A percentile compares a stretch with the other conserved stretches of the same genome.
Evolutionary conservation across 2,329 filamentous ascomycete genomes (phyloP).

Genomic region (Ilyonectria sp.): DNA sequence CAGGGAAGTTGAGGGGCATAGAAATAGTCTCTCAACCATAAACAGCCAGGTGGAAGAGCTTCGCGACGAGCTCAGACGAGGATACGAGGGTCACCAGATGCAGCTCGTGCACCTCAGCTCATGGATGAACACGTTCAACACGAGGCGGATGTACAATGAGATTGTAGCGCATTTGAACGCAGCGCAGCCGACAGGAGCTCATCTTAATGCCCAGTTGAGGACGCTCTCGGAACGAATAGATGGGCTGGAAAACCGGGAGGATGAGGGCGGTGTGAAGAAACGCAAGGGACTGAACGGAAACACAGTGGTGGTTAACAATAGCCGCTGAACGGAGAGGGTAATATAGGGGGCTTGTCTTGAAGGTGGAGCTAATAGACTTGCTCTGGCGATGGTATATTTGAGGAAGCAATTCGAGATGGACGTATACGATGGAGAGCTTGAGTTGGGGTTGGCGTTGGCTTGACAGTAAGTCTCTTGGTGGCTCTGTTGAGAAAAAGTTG

Average conservation of each 20-base stretch:
- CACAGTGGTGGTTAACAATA: slow-evolving; percentile 28
- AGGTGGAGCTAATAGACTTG: background rate
- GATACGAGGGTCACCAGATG: slow-evolving; percentile 52
- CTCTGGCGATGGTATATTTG: background rate
- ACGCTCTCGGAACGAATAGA: slow-evolving; percentile 39
- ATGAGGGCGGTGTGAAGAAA: slow-evolving; percentile 38
- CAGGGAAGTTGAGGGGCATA: slow-evolving; percentile 23
- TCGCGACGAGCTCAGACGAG: slow-evolving; percentile 44
- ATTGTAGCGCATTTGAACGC: slow-evolving; percentile 57
- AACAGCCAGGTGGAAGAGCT: slow-evolving; percentile 18
- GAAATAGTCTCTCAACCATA: slow-evolving; percentile 15
- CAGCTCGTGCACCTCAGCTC: slow-evolving; percentile 58
- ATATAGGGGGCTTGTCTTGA: background rate
- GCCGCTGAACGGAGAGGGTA: slow-evolving; percentile 19
- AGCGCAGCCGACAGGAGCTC: slow-evolving; percentile 40
- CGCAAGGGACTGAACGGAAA: slow-evolving; percentile 43
- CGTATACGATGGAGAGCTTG: background rate
- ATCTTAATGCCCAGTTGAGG: slow-evolving; percentile 38
- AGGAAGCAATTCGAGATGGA: background rate
- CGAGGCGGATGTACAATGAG: slow-evolving; percentile 57
- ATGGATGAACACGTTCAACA: slow-evolving; percentile 66
- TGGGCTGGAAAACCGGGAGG: slow-evolving; percentile 38
- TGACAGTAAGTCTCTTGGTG: background rate
- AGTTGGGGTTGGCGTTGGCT: background rate
- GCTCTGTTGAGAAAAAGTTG: background rate